These are phyloP conservation scores for Paraconiothyrium brasiliense DNA, from an alignment of 2,329 filamentous ascomycete species.

Conservation along the genomic window DNA sequence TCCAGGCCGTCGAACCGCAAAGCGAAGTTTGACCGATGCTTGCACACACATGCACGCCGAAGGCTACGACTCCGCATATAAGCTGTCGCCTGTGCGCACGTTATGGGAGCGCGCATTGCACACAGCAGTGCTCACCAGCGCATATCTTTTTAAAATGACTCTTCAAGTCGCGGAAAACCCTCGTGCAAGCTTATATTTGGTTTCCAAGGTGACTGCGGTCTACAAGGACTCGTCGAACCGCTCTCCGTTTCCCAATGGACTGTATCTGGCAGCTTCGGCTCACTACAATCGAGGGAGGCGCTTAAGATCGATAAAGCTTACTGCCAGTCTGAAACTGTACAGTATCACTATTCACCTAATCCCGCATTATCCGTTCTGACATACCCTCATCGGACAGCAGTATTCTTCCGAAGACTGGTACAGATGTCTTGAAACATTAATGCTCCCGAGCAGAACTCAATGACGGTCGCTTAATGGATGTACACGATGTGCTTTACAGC, in stretches of 20 bases:
- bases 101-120: background rate
- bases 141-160: background rate
- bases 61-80: conserved; percentile 19
- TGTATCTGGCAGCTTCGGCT: no score
- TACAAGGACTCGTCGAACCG: background rate
- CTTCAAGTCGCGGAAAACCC: background rate
- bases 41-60: conserved; percentile 22
- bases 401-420: no score
- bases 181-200: background rate
- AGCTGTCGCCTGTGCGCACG: conserved; percentile 15
- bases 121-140: background rate
- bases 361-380: conserved; percentile 14
- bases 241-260: no score
- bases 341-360: conserved; percentile 15
- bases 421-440: no score
- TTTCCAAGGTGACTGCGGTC: background rate
- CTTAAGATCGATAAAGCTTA: background rate
- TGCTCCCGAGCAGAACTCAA: background rate
- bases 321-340: conserved; percentile 18
- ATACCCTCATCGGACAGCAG: background rate
- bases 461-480: background rate
- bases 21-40: conserved; percentile 24
- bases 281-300: background rate
- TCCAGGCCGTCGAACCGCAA: conserved; percentile 19
- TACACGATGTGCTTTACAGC: background rate